Evolutionary conservation across 768 basidiomycete species (phyloP).

Genomic region (Termitomyces sp.): DNA sequence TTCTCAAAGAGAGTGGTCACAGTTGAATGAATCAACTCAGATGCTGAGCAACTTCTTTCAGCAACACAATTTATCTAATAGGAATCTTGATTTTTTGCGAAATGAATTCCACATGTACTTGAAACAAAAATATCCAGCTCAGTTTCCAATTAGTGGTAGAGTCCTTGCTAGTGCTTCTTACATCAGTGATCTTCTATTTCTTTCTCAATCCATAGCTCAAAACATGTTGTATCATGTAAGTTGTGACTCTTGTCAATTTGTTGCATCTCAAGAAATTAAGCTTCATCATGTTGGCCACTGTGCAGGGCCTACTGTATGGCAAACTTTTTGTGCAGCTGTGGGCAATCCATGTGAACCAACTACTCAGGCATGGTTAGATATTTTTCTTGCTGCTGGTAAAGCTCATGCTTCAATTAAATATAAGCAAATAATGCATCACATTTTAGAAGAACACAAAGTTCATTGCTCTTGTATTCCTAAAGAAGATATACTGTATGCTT

Average conservation of each 20-base stretch:
- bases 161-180: not conserved
- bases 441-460: not conserved
- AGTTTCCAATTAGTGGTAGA: not conserved
- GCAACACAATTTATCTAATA: too few relatives aligned
- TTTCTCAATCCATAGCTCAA: not conserved
- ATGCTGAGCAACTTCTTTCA: too few relatives aligned
- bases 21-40: too few relatives aligned
- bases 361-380: not conserved
- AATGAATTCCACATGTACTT: not conserved
- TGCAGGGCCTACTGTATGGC: not conserved
- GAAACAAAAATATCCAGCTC: not conserved
- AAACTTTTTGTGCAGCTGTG: too few relatives aligned
- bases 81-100: too few relatives aligned
- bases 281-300: constrained; percentile 27
- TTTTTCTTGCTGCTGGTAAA: not conserved
- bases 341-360: not conserved
- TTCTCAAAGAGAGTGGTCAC: too few relatives aligned
- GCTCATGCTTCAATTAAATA: not conserved
- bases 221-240: not conserved
- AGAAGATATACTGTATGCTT: not conserved
- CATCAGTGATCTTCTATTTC: not conserved
- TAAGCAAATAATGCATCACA: not conserved
- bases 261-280: not conserved
- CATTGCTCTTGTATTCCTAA: not conserved
- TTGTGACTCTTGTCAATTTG: too few relatives aligned